phyloP scores from a whole-genome alignment of 768 basidiomycete species.

The Serendipita sp. region DNA sequence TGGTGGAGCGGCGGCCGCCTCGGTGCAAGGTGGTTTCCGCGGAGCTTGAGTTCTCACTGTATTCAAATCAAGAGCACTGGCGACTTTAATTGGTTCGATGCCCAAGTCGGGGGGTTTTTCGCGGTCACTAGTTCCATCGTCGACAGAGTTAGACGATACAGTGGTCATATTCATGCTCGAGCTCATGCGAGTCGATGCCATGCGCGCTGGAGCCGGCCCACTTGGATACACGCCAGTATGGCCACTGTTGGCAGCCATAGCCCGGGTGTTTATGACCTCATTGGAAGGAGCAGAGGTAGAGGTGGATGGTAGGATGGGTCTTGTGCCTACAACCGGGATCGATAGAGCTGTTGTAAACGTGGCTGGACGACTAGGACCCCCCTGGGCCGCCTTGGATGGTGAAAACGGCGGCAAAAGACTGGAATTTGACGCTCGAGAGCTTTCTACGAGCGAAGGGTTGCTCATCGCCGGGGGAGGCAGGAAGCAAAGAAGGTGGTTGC shows the following conservation, averaged over 20 bases:
- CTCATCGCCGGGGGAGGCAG: background rate
- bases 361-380: constrained; percentile 18
- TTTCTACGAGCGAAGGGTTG: too few relatives aligned
- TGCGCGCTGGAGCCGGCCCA: constrained; percentile 6
- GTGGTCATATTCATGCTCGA: background rate
- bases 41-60: constrained; percentile 6
- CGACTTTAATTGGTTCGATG: background rate
- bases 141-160: background rate
- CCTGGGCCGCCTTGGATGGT: background rate
- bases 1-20: constrained; percentile 8
- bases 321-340: constrained; percentile 61
- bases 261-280: background rate
- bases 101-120: background rate
- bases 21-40: constrained; percentile 10
- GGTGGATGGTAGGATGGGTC: constrained; percentile 29
- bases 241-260: constrained; percentile 25
- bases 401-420: too few relatives aligned
- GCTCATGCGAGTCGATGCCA: background rate
- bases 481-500: background rate
- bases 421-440: too few relatives aligned
- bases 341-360: constrained; percentile 50
- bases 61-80: constrained; percentile 3
- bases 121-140: background rate
- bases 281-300: background rate
- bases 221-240: constrained; percentile 21